Evolutionary conservation across 192 early-diverging fungal genomes (phyloP).

Genomic region (Dissophora ornata): DNA sequence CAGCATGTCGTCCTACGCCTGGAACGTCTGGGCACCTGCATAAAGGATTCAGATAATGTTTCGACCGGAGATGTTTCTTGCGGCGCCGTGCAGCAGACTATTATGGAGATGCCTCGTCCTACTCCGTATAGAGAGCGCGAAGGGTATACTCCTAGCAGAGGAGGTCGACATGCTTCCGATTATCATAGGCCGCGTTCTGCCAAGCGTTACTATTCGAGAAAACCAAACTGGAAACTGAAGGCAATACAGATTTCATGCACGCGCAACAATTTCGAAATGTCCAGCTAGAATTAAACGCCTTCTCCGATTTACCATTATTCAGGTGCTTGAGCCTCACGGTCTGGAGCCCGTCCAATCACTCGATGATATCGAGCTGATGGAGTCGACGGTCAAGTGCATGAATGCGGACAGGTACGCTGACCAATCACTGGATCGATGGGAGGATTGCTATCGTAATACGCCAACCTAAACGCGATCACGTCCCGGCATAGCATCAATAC

Average conservation of each 20-base stretch:
- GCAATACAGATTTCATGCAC: constrained; percentile 8
- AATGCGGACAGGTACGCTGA: constrained; percentile 14
- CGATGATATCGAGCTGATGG: constrained; percentile 12
- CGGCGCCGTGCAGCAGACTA: too few species aligned
- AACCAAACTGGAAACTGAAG: constrained; percentile 15
- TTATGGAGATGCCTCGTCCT: too few species aligned
- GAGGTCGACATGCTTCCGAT: not conserved
- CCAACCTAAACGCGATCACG: too few species aligned
- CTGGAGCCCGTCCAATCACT: constrained; percentile 8
- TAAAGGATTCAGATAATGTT: too few species aligned
- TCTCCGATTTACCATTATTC: not conserved
- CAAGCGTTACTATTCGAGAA: not conserved
- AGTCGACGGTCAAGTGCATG: constrained; percentile 23
- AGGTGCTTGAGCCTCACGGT: constrained; percentile 26
- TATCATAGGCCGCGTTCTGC: not conserved
- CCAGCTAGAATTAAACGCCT: too few species aligned
- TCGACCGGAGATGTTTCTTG: too few species aligned
- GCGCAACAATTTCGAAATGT: too few species aligned
- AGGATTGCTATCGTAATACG: too few species aligned
- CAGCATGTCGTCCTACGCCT: constrained; percentile 1
- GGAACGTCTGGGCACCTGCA: constrained; percentile 10
- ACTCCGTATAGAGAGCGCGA: too few species aligned
- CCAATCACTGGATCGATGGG: not conserved
- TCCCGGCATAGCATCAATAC: not conserved
- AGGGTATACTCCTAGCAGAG: not conserved